These are phyloP conservation scores for Roridomyces roridus DNA, from an alignment of 768 basidiomycete genomes.

Conservation along the genomic window DNA sequence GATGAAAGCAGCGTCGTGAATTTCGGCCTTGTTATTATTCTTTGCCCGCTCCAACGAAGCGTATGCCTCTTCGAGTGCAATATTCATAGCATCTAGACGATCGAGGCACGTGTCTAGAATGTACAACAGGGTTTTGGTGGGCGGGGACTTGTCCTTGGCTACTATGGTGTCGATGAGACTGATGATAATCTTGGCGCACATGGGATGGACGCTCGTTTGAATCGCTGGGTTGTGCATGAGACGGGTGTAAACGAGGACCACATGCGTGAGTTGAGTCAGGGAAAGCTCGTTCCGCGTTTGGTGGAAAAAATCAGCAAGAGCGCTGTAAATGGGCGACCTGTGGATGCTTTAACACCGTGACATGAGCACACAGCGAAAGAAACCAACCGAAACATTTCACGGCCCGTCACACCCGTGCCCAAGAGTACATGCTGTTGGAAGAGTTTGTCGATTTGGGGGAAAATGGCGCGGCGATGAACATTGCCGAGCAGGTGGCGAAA, in stretches of 20 bases:
- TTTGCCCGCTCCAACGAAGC: conserved; percentile 55
- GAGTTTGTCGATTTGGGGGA: conserved; percentile 86
- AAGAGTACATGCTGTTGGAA: conserved; percentile 90
- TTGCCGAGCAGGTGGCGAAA: conserved; percentile 88
- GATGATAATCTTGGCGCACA: conserved; percentile 93
- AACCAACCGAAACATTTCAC: conserved; percentile 81
- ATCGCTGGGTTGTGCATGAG: conserved; percentile 90
- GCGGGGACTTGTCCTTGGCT: conserved; percentile 70
- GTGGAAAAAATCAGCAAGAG: conserved; percentile 92
- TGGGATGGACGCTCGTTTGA: conserved; percentile 79
- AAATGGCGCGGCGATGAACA: conserved; percentile 76
- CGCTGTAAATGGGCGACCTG: conserved; percentile 83
- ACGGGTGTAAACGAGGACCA: conserved; percentile 85
- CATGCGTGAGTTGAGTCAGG: conserved; percentile 72
- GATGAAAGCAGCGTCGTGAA: conserved; percentile 67
- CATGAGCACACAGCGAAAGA: background rate
- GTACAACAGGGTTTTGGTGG: conserved; percentile 69
- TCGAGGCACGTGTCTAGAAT: conserved; percentile 87
- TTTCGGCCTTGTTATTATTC: conserved; percentile 44
- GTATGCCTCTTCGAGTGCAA: conserved; percentile 62
- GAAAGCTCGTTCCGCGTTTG: conserved; percentile 87
- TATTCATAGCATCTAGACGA: conserved; percentile 81
- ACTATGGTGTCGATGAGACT: conserved; percentile 85
- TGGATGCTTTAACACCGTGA: background rate
- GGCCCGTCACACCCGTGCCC: conserved; percentile 81